These are phyloP conservation scores for Scenedesmus sp. DNA, from an alignment of 163 green algal genomes.

Conservation along the genomic window DNA sequence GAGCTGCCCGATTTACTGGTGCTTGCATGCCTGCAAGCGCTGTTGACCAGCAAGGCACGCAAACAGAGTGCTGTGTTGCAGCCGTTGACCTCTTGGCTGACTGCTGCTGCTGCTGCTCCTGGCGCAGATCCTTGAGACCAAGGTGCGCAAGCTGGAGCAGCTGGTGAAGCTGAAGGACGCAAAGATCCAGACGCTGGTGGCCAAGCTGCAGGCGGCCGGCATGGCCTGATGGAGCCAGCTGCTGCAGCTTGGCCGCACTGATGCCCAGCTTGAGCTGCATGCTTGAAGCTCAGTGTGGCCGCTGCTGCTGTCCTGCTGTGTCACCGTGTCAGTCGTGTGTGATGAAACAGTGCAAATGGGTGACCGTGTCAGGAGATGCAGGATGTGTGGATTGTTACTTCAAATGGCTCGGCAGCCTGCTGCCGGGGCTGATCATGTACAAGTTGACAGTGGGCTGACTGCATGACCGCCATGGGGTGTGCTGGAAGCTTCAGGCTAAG, in stretches of 20 bases:
- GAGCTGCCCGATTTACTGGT: neutral
- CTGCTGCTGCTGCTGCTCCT: neutral
- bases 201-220: constrained; percentile 75
- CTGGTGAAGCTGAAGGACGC: constrained; percentile 95
- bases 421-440: neutral
- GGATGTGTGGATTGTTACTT: neutral
- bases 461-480: neutral
- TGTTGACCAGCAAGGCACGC: neutral
- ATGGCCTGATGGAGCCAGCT: constrained; percentile 44
- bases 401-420: neutral
- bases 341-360: neutral
- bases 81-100: neutral
- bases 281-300: neutral
- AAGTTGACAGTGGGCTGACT: neutral
- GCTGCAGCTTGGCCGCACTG: neutral
- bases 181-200: constrained; percentile 90
- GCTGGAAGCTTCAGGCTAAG: neutral
- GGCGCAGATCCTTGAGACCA: constrained; percentile 88
- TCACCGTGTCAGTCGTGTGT: neutral
- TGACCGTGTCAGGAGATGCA: neutral
- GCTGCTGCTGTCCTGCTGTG: neutral
- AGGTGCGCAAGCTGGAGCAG: constrained; percentile 96
- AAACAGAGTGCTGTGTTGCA: neutral
- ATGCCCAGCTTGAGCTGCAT: neutral
- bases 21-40: neutral